Base-by-base conservation (phyloP, 2,329 filamentous ascomycete species). In the Hypomyces rosellus region DNA sequence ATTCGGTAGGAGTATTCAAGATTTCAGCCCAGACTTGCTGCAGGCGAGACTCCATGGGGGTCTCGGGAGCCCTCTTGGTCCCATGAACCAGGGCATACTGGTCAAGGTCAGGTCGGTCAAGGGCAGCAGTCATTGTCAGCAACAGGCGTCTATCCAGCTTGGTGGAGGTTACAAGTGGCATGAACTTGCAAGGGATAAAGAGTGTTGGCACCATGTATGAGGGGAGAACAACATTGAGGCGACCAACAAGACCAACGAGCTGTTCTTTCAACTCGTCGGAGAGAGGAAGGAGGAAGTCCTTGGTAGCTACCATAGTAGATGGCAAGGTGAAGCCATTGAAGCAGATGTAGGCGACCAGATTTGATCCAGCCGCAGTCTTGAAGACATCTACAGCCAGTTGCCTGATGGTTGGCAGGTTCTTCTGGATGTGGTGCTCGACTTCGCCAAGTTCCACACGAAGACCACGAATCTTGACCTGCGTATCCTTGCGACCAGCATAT, bases 91-190 rank as follows among this genome's bases (percentile, higher is more conserved):
- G 14, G 4, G 49, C 41, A n/a, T 47, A 51, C n/a, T 20, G 22
- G 3, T 30, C 38, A n/a, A 51, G 12, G 20, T 51, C 45, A 9
- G 44, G 39, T 14, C 22, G 15, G 13, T 5, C 36, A 5, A 51
- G 49, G 11, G 30, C 16, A 34, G 45, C 40, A 6, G 46, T 9
- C 34, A 48, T 33, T 13, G 44, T 36, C 12, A 33, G 39, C 30
- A 51, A 40, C 1, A 6, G 12, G 20, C 44, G 46, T 13, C 51
- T 42, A 33, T 53, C 51, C 4, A 53, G 48, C 12, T 53, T 53
- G 5, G 37, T 41, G 6, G 51, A 53, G 25, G 48, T 53, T 3
- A 50, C 34, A n/a, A 44, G 43, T 14, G 51, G 51, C 51, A 53
- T 53, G 13, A 37, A 34, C 16, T 43, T 36, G 33, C 42, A 50